Conservation (phyloP, 2,329 filamentous ascomycete genomes). For the Phaeoacremonium minimum region DNA sequence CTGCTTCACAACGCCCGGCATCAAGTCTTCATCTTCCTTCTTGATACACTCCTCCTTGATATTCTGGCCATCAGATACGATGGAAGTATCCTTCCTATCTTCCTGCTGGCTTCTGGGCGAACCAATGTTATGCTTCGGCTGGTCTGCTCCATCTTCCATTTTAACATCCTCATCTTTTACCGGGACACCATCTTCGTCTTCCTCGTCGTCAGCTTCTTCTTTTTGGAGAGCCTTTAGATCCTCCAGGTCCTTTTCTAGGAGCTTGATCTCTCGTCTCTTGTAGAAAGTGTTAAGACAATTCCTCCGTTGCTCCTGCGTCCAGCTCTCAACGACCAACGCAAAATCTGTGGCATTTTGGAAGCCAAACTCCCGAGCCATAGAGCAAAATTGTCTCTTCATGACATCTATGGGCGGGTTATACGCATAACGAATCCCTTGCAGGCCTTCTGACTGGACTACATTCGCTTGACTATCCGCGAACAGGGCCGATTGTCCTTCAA, state of each 20-base stretch:
- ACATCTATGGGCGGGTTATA: slow-evolving; percentile 76
- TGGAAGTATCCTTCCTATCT: slow-evolving; percentile 1
- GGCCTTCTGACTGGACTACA: slow-evolving; percentile 20
- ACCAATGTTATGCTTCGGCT: slow-evolving; percentile 8
- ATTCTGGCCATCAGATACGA: not conserved
- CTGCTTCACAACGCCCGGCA: not conserved
- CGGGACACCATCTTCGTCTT: slow-evolving; percentile 7
- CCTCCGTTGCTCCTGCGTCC: slow-evolving; percentile 79
- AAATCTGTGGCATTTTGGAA: slow-evolving; percentile 77
- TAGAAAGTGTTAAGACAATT: slow-evolving; percentile 82
- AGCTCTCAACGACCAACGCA: slow-evolving; percentile 83
- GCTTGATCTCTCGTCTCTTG: slow-evolving; percentile 52
- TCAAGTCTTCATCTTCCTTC: slow-evolving; percentile 2
- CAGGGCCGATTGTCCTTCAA: slow-evolving; percentile 37
- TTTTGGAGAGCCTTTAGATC: slow-evolving; percentile 15
- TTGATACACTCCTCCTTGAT: slow-evolving; percentile 3
- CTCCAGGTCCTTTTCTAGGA: slow-evolving; percentile 28
- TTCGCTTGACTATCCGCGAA: slow-evolving; percentile 48
- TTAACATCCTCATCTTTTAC: slow-evolving; percentile 4
- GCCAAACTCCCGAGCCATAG: slow-evolving; percentile 77
- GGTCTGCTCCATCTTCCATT: slow-evolving; percentile 3
- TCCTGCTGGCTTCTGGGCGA: no score
- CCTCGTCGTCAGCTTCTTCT: slow-evolving; percentile 10
- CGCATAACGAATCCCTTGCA: slow-evolving; percentile 30
- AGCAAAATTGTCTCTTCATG: slow-evolving; percentile 79